These are phyloP conservation scores for Pseudocercospora crystallina DNA, from an alignment of 2,329 filamentous ascomycete genomes.

Conservation along the genomic window DNA sequence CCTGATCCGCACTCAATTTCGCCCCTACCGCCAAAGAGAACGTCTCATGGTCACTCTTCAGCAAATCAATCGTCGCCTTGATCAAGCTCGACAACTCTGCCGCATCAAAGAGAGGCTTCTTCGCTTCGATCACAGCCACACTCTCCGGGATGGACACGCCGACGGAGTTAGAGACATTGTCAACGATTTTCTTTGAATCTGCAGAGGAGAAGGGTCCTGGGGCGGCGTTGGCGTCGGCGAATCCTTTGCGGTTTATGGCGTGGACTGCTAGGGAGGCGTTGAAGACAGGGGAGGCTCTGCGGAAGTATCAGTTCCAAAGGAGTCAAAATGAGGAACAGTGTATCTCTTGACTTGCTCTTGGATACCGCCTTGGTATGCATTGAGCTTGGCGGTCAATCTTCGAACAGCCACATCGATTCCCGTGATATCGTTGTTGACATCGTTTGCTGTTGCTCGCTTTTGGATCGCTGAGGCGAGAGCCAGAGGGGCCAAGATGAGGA, in stretches of 20 bases:
- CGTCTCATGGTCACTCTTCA: conserved; percentile 29
- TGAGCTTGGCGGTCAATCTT: conserved; percentile 21
- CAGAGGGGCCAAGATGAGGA: conserved; percentile 23
- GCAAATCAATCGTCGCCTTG: conserved; percentile 25
- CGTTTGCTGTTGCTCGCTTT: conserved; percentile 19
- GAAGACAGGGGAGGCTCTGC: conserved; percentile 18
- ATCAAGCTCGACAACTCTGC: conserved; percentile 26
- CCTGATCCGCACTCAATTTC: conserved; percentile 25
- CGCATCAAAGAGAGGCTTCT: conserved; percentile 28
- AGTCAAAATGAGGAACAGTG: too few species aligned
- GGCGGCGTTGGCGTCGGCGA: conserved; percentile 22
- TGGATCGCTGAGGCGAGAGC: conserved; percentile 13
- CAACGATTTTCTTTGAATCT: conserved; percentile 26
- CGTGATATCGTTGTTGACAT: conserved; percentile 28
- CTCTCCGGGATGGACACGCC: conserved; percentile 25
- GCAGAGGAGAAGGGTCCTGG: conserved; percentile 19
- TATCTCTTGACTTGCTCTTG: conserved; percentile 2
- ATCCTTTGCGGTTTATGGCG: conserved; percentile 27
- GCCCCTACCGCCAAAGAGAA: conserved; percentile 24
- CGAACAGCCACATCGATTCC: conserved; percentile 27
- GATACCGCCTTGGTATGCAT: conserved; percentile 28
- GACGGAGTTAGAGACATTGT: conserved; percentile 27
- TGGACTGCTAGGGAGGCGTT: conserved; percentile 24
- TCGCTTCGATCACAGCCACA: conserved; percentile 22
- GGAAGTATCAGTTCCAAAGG: too few species aligned